Evolutionary conservation across 495 filamentous ascomycete genomes (phyloP).

Genomic region (Aspergillus biplanus): DNA sequence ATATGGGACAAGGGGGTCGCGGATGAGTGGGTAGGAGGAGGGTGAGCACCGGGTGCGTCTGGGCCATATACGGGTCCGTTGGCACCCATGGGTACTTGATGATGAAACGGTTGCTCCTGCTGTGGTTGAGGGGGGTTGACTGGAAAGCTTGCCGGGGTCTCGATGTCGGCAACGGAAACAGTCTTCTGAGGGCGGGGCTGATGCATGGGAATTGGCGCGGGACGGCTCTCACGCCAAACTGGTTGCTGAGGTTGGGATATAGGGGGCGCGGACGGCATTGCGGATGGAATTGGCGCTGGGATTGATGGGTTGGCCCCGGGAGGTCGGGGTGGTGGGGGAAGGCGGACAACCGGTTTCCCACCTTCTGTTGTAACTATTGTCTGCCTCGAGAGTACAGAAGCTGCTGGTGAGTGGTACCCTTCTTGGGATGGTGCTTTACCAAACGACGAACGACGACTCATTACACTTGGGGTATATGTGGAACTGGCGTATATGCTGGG

Average conservation of each 20-base stretch:
- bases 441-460: slow-evolving; percentile 90
- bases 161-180: slow-evolving; percentile 92
- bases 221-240: slow-evolving; percentile 76
- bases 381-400: slow-evolving; percentile 72
- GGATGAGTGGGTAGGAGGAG: slow-evolving; percentile 76
- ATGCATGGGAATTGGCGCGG: slow-evolving; percentile 82
- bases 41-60: slow-evolving; percentile 62
- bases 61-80: slow-evolving; percentile 59
- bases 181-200: slow-evolving; percentile 95
- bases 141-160: slow-evolving; percentile 73
- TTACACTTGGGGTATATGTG: slow-evolving; percentile 86
- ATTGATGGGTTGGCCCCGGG: slow-evolving; percentile 35
- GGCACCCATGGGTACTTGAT: slow-evolving; percentile 77
- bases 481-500: slow-evolving; percentile 82
- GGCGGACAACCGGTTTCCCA: slow-evolving; percentile 78
- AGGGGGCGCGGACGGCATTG: slow-evolving; percentile 22
- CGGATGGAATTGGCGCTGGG: slow-evolving; percentile 20
- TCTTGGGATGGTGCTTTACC: slow-evolving; percentile 76
- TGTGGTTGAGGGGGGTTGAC: slow-evolving; percentile 75
- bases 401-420: slow-evolving; percentile 72
- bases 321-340: slow-evolving; percentile 68
- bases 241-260: slow-evolving; percentile 66
- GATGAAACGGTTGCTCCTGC: slow-evolving; percentile 84
- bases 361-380: slow-evolving; percentile 59
- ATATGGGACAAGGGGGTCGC: slow-evolving; percentile 94